Percentiles rank a stretch among this genome's conserved stretches.
Conservation (phyloP, 1,139 yeast genomes). For the Diutina scorzettiae region DNA sequence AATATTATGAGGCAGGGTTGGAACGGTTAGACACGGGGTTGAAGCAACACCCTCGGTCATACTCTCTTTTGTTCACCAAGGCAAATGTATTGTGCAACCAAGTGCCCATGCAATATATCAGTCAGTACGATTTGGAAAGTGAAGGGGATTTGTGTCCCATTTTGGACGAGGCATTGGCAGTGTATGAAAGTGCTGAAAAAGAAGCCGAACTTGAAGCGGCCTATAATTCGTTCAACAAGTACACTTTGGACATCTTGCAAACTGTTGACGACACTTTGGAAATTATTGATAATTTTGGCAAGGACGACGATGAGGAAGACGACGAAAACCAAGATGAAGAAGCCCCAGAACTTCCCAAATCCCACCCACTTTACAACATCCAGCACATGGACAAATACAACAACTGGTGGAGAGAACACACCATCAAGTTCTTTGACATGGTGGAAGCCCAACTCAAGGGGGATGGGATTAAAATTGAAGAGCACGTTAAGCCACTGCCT, state of each 20-base stretch:
- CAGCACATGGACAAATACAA: constrained; percentile 26
- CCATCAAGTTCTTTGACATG: constrained; percentile 28
- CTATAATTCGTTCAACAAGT: constrained; percentile 21
- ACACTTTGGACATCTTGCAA: constrained; percentile 38
- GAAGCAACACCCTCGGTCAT: constrained; percentile 31
- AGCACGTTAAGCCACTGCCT: neutral
- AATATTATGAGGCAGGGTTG: constrained; percentile 55
- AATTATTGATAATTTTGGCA: constrained; percentile 53
- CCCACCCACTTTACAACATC: constrained; percentile 44
- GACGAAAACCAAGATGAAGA: constrained; percentile 16
- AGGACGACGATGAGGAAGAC: constrained; percentile 32
- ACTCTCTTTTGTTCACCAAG: constrained; percentile 38
- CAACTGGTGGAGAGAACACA: constrained; percentile 47
- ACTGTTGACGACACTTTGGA: constrained; percentile 55
- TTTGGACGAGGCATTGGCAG: constrained; percentile 30
- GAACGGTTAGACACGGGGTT: constrained; percentile 61
- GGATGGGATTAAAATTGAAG: constrained; percentile 5
- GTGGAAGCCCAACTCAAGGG: constrained; percentile 14
- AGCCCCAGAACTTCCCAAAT: constrained; percentile 24
- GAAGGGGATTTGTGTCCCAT: constrained; percentile 10
- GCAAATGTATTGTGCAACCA: constrained; percentile 44
- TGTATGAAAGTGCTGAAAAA: constrained; percentile 34
- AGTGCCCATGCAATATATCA: constrained; percentile 45
- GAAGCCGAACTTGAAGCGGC: constrained; percentile 17
- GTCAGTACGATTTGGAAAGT: constrained; percentile 33